Conservation (phyloP, 257 asterid species). For the Rhazya stricta region DNA sequence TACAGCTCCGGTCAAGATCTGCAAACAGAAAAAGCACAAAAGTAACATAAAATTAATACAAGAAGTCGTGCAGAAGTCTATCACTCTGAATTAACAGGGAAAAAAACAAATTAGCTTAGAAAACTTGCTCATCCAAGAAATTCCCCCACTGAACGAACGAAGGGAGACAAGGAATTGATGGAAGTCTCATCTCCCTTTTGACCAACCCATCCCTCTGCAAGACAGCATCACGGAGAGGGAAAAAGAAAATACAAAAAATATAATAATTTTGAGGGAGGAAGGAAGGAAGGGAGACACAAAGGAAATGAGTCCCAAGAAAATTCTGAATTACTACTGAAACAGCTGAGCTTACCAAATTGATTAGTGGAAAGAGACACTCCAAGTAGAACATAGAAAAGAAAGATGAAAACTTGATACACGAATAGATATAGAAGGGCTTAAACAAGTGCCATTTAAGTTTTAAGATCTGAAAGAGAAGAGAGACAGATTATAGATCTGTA, state of each 20-base stretch:
- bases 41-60: constrained; percentile 11
- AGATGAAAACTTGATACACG: neutral
- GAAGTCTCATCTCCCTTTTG: neutral
- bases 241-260: neutral
- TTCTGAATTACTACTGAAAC: neutral
- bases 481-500: constrained; percentile 30
- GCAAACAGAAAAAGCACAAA: neutral
- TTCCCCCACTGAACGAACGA: neutral
- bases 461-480: constrained; percentile 22
- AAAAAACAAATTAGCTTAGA: neutral
- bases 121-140: neutral
- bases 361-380: neutral
- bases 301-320: neutral
- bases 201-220: neutral
- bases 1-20: constrained; percentile 2
- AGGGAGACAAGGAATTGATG: neutral
- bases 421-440: neutral
- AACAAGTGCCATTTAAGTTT: constrained; percentile 7
- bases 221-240: neutral
- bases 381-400: neutral
- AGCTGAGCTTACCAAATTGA: neutral
- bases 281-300: neutral
- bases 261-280: too few relatives aligned
- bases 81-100: constrained; percentile 4
- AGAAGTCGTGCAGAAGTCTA: constrained; percentile 11